Conservation (phyloP, 306 rosid species). For the Cucurbita moschata region DNA sequence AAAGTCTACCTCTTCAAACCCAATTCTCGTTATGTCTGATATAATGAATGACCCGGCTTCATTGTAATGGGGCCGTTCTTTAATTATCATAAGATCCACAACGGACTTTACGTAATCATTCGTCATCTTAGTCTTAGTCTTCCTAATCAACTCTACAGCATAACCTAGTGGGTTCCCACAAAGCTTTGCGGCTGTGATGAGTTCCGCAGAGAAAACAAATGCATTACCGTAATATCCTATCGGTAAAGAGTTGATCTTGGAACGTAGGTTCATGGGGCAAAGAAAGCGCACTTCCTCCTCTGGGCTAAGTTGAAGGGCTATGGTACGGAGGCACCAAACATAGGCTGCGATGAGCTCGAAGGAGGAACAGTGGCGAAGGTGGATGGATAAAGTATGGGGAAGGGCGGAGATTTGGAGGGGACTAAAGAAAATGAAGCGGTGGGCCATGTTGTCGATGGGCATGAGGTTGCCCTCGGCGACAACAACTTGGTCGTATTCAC, state of each 20-base stretch:
- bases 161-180: slow-evolving; percentile 5
- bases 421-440: slow-evolving; percentile 4
- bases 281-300: neutral
- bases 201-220: neutral
- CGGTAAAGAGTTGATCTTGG: slow-evolving; percentile 17
- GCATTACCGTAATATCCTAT: slow-evolving; percentile 19
- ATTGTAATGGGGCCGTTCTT: slow-evolving; percentile 7
- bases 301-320: neutral
- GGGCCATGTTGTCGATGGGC: neutral
- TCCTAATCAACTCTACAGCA: slow-evolving; percentile 15
- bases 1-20: slow-evolving; percentile 10
- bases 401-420: neutral
- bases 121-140: neutral
- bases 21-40: slow-evolving; percentile 6
- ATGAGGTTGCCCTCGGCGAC: neutral
- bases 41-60: neutral
- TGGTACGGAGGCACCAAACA: slow-evolving; percentile 8
- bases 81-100: slow-evolving; percentile 20
- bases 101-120: slow-evolving; percentile 36
- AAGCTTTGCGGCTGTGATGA: neutral
- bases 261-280: neutral
- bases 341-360: slow-evolving; percentile 13
- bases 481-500: neutral
- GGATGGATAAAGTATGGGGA: neutral
- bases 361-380: neutral